Percentiles rank a stretch among this genome's conserved stretches.
Evolutionary conservation across 371 early-diverging fungal genomes (phyloP).

Genomic region (Smittium culicis): DNA sequence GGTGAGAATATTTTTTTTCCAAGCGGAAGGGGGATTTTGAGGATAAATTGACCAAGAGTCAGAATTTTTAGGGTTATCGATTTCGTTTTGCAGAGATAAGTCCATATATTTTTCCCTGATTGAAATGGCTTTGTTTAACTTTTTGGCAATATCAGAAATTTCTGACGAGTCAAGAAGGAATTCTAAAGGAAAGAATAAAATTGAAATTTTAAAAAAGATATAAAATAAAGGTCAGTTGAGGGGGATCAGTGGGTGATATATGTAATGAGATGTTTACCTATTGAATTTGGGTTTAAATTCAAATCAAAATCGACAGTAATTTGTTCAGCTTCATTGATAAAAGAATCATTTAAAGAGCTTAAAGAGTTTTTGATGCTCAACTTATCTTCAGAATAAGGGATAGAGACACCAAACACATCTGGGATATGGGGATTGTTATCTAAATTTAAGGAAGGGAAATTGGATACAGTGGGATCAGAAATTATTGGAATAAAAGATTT

Average conservation of each 20-base stretch:
- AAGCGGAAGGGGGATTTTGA: slow-evolving; percentile 58
- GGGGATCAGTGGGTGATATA: too few species aligned
- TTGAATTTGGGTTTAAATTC: not conserved
- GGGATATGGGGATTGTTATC: not conserved
- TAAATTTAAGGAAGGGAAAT: not conserved
- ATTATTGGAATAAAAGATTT: too few species aligned
- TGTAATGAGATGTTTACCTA: too few species aligned
- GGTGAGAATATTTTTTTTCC: slow-evolving; percentile 24
- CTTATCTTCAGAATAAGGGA: not conserved
- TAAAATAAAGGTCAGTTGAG: too few species aligned
- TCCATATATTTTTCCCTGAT: slow-evolving; percentile 78
- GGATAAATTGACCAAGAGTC: slow-evolving; percentile 81
- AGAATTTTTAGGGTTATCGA: slow-evolving; percentile 75
- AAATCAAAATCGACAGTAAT: not conserved
- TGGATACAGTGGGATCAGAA: not conserved
- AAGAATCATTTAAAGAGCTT: not conserved
- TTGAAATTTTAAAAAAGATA: not conserved
- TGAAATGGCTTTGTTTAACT: not conserved
- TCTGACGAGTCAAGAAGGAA: not conserved
- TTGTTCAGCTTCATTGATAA: not conserved
- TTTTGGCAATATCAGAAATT: slow-evolving; percentile 3
- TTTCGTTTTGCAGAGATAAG: slow-evolving; percentile 53
- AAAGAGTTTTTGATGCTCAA: not conserved
- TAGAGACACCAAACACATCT: not conserved
- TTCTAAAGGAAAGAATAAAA: not conserved